Evolutionary conservation across 441 rosid genomes (phyloP).

Genomic region (Flueggea neowawraea): DNA sequence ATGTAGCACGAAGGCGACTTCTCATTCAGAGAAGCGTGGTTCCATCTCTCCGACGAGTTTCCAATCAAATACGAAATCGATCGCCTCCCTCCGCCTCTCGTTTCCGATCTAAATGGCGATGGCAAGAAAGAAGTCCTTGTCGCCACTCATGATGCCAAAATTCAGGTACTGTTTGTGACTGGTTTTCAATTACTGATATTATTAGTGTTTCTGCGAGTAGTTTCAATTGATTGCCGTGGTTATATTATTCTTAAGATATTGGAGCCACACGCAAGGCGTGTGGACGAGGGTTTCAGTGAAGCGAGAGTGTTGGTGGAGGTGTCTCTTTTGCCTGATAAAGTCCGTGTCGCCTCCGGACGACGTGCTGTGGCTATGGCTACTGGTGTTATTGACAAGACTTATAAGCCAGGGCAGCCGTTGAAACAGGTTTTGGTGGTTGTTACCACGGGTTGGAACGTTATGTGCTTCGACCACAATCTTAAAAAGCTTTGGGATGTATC

Average conservation of each 20-base stretch:
- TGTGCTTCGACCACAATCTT: conserved; percentile 97
- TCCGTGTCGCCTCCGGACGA: conserved; percentile 82
- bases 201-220: neutral
- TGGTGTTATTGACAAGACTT: conserved; percentile 70
- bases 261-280: conserved; percentile 85
- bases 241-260: conserved; percentile 47
- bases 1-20: conserved; percentile 94
- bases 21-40: conserved; percentile 96
- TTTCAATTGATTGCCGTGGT: conserved; percentile 1
- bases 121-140: conserved; percentile 88
- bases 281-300: conserved; percentile 91
- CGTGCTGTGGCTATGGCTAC: conserved; percentile 96
- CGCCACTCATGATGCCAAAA: conserved; percentile 90
- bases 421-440: conserved; percentile 98
- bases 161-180: conserved; percentile 44
- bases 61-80: conserved; percentile 89
- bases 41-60: conserved; percentile 77
- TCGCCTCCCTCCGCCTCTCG: conserved; percentile 90
- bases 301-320: conserved; percentile 72
- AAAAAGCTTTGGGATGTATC: conserved; percentile 91
- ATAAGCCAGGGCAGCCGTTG: conserved; percentile 67
- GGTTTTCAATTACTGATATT: neutral
- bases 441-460: conserved; percentile 93
- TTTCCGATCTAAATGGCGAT: conserved; percentile 93
- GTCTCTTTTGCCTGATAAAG: conserved; percentile 79